phyloP scores from a whole-genome alignment of 164 flowering plant genomes.

The Kingdonia uniflora region DNA sequence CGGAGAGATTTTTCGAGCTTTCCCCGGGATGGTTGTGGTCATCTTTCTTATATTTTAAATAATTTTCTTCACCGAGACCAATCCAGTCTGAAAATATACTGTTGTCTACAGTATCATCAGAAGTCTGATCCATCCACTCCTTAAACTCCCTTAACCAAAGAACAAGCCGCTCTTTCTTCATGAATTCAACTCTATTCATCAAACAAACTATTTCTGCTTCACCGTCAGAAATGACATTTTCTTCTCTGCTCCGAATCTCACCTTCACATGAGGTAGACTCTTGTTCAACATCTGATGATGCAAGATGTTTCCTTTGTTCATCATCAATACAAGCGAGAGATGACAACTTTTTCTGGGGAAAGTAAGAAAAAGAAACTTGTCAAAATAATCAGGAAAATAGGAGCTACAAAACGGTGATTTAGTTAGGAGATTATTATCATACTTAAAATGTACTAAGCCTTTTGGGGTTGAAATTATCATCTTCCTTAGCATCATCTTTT shows the following conservation, averaged over 20 bases:
- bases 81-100: constrained; percentile 12
- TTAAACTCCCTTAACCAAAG: constrained; percentile 75
- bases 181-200: constrained; percentile 54
- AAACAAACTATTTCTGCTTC: constrained; percentile 66
- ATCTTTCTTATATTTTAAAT: constrained; percentile 11
- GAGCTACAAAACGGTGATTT: too few relatives aligned
- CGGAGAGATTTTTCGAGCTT: constrained; percentile 34
- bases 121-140: constrained; percentile 62
- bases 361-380: constrained; percentile 3
- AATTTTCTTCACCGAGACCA: constrained; percentile 18
- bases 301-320: constrained; percentile 32
- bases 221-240: constrained; percentile 34
- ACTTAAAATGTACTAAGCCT: constrained; percentile 28
- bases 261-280: constrained; percentile 56
- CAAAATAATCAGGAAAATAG: background rate
- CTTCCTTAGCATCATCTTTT: constrained; percentile 32
- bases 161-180: constrained; percentile 77
- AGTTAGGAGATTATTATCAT: too few relatives aligned
- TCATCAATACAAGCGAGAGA: constrained; percentile 71
- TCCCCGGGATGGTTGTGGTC: constrained; percentile 31
- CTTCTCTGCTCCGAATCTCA: constrained; percentile 47
- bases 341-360: constrained; percentile 49
- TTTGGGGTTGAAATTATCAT: constrained; percentile 29
- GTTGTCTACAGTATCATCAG: constrained; percentile 22
- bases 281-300: constrained; percentile 35